Percentiles rank a stretch among this genome's conserved stretches.
phyloP scores from a whole-genome alignment of 2,329 filamentous ascomycete species.

The Rasamsonia emersonii region DNA sequence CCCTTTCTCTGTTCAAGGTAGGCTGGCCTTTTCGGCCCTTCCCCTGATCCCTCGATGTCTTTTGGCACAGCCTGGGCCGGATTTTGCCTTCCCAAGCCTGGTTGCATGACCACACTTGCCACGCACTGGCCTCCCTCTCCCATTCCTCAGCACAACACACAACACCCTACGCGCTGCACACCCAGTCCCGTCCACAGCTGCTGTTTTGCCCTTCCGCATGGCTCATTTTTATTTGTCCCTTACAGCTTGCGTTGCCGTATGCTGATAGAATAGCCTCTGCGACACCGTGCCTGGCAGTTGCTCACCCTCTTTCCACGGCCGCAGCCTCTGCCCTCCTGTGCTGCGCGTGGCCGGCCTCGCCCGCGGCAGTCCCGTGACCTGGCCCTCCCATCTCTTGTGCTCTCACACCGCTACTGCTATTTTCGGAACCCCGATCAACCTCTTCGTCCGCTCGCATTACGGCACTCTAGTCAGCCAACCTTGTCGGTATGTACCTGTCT shows the following conservation, averaged over 20 bases:
- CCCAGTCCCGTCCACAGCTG: not conserved
- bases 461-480: constrained; percentile 31
- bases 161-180: not conserved
- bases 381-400: constrained; percentile 12
- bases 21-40: constrained; percentile 9
- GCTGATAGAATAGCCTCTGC: no score
- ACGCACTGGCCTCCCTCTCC: constrained; percentile 17
- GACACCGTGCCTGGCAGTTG: no score
- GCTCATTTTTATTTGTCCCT: constrained; percentile 2
- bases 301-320: constrained; percentile 4
- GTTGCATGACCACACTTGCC: constrained; percentile 18
- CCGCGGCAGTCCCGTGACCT: constrained; percentile 21
- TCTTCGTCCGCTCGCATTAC: constrained; percentile 27
- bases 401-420: constrained; percentile 25
- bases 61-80: constrained; percentile 6
- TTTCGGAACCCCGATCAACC: constrained; percentile 27
- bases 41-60: constrained; percentile 11
- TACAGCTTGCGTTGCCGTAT: no score
- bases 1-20: constrained; percentile 16
- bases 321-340: not conserved
- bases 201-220: not conserved
- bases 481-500: constrained; percentile 31
- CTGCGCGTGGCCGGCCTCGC: constrained; percentile 9
- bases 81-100: constrained; percentile 6
- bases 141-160: constrained; percentile 15